Percentiles rank a stretch among this genome's conserved stretches.
These are phyloP conservation scores for Fusarium sp. DNA, from an alignment of 2,329 filamentous ascomycete species.

Conservation along the genomic window DNA sequence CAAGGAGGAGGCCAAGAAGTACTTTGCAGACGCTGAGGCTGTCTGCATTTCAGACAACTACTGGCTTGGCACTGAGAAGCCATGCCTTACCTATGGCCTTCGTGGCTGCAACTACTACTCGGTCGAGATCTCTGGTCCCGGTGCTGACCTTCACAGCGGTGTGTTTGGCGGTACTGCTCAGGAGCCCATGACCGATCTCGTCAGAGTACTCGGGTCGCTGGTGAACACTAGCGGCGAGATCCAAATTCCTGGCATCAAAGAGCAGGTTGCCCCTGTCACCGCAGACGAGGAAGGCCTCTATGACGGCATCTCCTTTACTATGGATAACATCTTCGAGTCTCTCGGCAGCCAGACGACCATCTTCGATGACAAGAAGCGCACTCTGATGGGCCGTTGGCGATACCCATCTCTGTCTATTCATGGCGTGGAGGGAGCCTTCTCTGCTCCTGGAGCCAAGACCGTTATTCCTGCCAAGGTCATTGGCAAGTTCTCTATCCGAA, in stretches of 20 bases:
- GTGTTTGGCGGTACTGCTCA: slow-evolving; percentile 97
- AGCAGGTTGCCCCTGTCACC: slow-evolving; percentile 90
- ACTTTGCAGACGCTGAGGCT: slow-evolving; percentile 94
- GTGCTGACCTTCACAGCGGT: slow-evolving; percentile 93
- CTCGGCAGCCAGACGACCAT: slow-evolving; percentile 90
- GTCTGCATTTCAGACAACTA: slow-evolving; percentile 99
- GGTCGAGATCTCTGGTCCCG: slow-evolving; percentile 88
- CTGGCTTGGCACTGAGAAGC: slow-evolving; percentile 99
- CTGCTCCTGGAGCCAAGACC: slow-evolving; percentile 92
- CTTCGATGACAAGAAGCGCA: slow-evolving; percentile 86
- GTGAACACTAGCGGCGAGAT: slow-evolving; percentile 95
- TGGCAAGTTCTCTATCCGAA: slow-evolving; percentile 98
- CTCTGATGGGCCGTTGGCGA: slow-evolving; percentile 95
- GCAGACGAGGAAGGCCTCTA: slow-evolving; percentile 91
- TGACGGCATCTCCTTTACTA: slow-evolving; percentile 89
- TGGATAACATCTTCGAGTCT: slow-evolving; percentile 94
- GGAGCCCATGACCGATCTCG: slow-evolving; percentile 97
- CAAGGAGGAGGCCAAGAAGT: slow-evolving; percentile 87
- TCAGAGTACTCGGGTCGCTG: slow-evolving; percentile 81
- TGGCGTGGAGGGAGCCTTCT: slow-evolving; percentile 95
- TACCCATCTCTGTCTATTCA: slow-evolving; percentile 94
- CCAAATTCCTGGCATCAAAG: slow-evolving; percentile 90
- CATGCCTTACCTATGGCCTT: slow-evolving; percentile 95
- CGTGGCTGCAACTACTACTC: slow-evolving; percentile 99
- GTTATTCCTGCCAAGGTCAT: slow-evolving; percentile 98